Conservation (phyloP, 768 basidiomycete genomes). For the Trametes coccinea region DNA sequence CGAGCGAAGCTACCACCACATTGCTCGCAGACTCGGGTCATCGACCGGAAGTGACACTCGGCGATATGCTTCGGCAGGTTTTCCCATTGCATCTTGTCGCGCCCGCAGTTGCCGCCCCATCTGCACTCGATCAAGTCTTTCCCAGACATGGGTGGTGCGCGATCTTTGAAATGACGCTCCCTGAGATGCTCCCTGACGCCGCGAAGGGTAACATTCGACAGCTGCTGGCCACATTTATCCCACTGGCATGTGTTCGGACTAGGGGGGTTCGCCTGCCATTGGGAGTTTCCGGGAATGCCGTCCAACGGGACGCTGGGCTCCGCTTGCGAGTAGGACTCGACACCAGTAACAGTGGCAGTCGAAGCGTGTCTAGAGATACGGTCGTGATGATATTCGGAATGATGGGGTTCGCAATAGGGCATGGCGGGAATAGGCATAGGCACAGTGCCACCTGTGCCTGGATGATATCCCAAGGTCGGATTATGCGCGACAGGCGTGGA, state of each 20-base stretch:
- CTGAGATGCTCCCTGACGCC: slow-evolving; percentile 18
- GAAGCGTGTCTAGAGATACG: too few species aligned
- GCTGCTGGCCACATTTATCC: slow-evolving; percentile 2
- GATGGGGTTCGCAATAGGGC: too few species aligned
- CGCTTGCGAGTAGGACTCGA: too few species aligned
- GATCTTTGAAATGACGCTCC: slow-evolving; percentile 4
- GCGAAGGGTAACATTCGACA: slow-evolving; percentile 12
- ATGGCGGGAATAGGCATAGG: too few species aligned
- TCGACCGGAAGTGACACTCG: slow-evolving; percentile 19
- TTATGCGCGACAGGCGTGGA: too few species aligned
- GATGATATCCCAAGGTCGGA: too few species aligned
- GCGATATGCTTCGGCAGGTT: slow-evolving; percentile 25
- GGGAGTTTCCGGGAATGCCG: too few species aligned
- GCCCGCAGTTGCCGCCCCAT: slow-evolving; percentile 15
- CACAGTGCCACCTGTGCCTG: too few species aligned
- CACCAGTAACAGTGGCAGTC: too few species aligned
- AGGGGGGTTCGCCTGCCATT: background rate
- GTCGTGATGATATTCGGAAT: too few species aligned
- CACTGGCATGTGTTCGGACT: background rate
- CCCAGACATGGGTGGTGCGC: background rate
- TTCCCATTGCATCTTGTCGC: slow-evolving; percentile 21
- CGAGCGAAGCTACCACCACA: slow-evolving; percentile 20
- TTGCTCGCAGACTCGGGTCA: slow-evolving; percentile 1
- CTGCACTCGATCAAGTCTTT: background rate
- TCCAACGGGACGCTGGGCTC: too few species aligned